phyloP scores from a whole-genome alignment of 2,329 filamentous ascomycete species.

The Aspergillus terreus region DNA sequence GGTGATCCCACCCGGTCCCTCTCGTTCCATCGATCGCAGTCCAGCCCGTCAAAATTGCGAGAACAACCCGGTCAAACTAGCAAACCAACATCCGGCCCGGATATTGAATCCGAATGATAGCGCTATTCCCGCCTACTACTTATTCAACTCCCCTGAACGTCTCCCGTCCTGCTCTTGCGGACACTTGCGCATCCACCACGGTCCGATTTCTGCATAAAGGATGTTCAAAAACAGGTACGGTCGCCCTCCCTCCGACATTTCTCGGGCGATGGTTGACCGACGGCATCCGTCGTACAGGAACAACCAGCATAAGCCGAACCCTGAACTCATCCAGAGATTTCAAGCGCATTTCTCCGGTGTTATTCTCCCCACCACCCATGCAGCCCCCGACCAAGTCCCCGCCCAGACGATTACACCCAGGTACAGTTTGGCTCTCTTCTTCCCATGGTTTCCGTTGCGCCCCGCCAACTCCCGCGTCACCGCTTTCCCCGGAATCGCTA shows the following conservation, averaged over 20 bases:
- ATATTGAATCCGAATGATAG: constrained; percentile 10
- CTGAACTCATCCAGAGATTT: constrained; percentile 80
- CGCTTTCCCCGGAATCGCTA: not conserved
- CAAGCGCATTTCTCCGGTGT: constrained; percentile 78
- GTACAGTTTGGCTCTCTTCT: constrained; percentile 14
- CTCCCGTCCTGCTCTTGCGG: not conserved
- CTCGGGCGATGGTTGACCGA: constrained; percentile 9
- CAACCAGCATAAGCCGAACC: constrained; percentile 79
- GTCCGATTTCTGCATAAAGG: constrained; percentile 5
- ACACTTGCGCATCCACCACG: not conserved
- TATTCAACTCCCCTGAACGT: not conserved
- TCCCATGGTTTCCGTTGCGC: not conserved
- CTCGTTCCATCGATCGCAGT: constrained; percentile 2
- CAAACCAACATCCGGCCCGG: not conserved
- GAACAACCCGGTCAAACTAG: not conserved
- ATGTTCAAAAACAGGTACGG: constrained; percentile 51
- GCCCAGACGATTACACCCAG: constrained; percentile 21
- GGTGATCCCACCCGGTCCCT: not conserved
- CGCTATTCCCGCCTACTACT: constrained; percentile 1
- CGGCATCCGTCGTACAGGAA: constrained; percentile 48
- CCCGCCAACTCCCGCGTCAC: not conserved
- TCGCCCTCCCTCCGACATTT: not conserved
- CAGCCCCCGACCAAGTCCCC: constrained; percentile 21
- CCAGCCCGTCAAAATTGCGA: not conserved
- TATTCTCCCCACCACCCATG: constrained; percentile 43